A percentile compares a stretch with the other conserved stretches of the same genome.
Conservation (phyloP, 352 stramenopile species). For the Globisporangium radiosum region DNA sequence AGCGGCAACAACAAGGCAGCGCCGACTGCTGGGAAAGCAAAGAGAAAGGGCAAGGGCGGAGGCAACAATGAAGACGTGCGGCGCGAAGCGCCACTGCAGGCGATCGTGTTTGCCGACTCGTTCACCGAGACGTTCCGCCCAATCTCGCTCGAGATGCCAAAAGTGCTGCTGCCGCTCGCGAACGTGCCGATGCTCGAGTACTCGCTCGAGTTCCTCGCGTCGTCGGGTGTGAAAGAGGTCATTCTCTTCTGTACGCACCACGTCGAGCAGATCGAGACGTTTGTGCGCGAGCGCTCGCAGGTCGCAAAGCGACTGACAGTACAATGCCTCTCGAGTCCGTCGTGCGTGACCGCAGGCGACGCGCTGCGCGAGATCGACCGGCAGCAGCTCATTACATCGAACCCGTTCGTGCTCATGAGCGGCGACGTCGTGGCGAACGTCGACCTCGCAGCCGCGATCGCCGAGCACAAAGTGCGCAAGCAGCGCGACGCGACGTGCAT, state of each 20-base stretch:
- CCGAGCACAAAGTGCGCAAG: conserved; percentile 72
- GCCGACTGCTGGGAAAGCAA: not conserved
- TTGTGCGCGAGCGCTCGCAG: conserved; percentile 58
- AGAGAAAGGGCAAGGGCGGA: conserved; percentile 8
- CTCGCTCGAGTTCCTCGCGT: conserved; percentile 94
- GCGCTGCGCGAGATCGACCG: conserved; percentile 95
- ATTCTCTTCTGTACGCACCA: conserved; percentile 92
- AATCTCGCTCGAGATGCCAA: conserved; percentile 82
- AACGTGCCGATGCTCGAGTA: conserved; percentile 98
- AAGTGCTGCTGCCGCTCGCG: conserved; percentile 93
- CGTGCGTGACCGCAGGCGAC: conserved; percentile 89
- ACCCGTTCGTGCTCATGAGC: conserved; percentile 97
- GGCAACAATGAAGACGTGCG: conserved; percentile 66
- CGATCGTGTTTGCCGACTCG: conserved; percentile 95
- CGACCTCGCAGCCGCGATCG: conserved; percentile 72
- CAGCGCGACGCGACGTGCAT: conserved; percentile 91
- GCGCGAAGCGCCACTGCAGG: conserved; percentile 92
- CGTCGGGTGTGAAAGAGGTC: conserved; percentile 92
- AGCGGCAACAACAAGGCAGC: conserved; percentile 3
- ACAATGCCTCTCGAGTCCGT: conserved; percentile 69
- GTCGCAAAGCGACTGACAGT: conserved; percentile 55
- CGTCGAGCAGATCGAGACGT: conserved; percentile 81
- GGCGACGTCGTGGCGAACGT: conserved; percentile 97
- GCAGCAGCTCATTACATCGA: conserved; percentile 90
- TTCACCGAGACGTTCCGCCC: conserved; percentile 93